Base-by-base conservation (phyloP, 306 rosid species). In the Quercus cerris region DNA sequence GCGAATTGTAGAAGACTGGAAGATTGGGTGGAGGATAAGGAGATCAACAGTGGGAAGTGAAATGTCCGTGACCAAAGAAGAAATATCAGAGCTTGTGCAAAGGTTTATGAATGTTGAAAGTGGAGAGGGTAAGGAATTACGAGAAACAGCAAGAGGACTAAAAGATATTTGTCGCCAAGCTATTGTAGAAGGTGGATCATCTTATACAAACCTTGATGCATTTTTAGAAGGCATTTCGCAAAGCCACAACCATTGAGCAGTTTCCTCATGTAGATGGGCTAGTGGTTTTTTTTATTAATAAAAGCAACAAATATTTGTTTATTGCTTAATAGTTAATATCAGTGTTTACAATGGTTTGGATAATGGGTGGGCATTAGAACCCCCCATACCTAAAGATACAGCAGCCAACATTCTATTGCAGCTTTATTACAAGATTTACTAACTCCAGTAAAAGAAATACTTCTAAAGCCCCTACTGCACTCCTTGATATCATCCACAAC, bases 1-100 rank as follows among this genome's bases (percentile, higher is more conserved):
- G 78, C 80, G 74, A 75, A 81, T 86, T 52, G 88, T 77, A 0
- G 84, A 83, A 22, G 94, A 83, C 62, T 90, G 94, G 90, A 84
- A 63, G 78, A 79, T 81, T 77, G 90, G 92, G 25, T 72, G 79
- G 64, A 77, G 73, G 69, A 27, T 86, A 15, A 78, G 74, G 81
- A 59, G 55, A 64, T 41, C 82, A 58, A 30, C 70, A 11, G 13
- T 61, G 70, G 87, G 17, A 8, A 51, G 61, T 28, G 80, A 75
- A 25, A 56, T 55, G 18, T 14, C 56, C 0, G 71, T 77, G 18
- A 73, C 56, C 15, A 82, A 77, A 75, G 87, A 82, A 44, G 76
- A 85, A 57, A 67, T 82, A 59, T 54, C 76, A 85, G 71, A 56
- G 38, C 3, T 81, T 0, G 77, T 78, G 33, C n/a, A 63, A 72